phyloP scores from a whole-genome alignment of 495 filamentous ascomycete species.

The Terfezia claveryi region DNA sequence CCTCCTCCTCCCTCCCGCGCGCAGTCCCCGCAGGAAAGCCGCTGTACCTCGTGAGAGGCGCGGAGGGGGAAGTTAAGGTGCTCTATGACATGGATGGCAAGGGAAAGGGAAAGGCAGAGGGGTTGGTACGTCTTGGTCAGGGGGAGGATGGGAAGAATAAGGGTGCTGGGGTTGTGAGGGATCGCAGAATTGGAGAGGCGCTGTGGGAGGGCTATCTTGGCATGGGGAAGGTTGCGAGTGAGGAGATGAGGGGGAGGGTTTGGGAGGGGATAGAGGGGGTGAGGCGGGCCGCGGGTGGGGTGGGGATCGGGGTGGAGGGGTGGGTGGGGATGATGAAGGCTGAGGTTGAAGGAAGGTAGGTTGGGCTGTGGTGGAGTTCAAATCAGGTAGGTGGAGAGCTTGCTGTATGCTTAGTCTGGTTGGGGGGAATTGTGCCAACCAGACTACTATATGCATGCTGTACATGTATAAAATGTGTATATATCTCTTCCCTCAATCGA shows the following conservation, averaged over 20 bases:
- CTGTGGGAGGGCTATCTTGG: constrained; percentile 82
- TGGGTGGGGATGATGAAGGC: no score
- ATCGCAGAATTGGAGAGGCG: constrained; percentile 38
- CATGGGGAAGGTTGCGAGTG: constrained; percentile 69
- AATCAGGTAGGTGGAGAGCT: no score
- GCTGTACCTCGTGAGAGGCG: constrained; percentile 24
- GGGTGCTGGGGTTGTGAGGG: constrained; percentile 43
- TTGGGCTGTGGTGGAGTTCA: no score
- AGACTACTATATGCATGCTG: no score
- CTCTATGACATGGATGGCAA: constrained; percentile 45
- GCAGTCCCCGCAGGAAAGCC: no score
- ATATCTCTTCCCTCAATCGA: no score
- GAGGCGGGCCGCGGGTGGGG: neutral
- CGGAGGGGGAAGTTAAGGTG: constrained; percentile 47
- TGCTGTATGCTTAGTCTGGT: no score
- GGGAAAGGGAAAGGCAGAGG: constrained; percentile 36
- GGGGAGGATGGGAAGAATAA: constrained; percentile 23
- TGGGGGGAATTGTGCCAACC: no score
- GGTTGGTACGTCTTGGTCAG: constrained; percentile 41
- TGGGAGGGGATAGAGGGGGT: constrained; percentile 37
- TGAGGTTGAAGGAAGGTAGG: no score
- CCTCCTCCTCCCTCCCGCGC: no score
- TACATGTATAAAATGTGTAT: no score
- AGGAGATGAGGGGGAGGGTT: constrained; percentile 55
- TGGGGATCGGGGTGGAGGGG: neutral